Evolutionary conservation across 306 rosid species (phyloP).

Genomic region (Corylus avellana): DNA sequence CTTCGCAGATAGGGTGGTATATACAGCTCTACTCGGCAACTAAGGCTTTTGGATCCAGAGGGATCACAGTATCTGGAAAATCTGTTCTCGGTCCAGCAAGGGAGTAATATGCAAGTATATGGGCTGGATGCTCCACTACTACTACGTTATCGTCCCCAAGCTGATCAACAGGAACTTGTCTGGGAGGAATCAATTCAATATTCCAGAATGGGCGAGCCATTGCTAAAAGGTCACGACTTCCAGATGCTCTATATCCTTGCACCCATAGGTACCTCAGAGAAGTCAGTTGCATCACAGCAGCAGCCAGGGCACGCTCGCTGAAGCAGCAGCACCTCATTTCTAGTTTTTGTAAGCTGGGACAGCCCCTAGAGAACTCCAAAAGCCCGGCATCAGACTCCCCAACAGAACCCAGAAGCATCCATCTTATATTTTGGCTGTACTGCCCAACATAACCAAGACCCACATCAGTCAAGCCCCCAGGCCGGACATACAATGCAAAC

Average conservation of each 20-base stretch:
- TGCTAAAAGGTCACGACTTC: slow-evolving; percentile 61
- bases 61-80: slow-evolving; percentile 69
- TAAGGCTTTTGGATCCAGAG: slow-evolving; percentile 51
- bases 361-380: slow-evolving; percentile 70
- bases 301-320: slow-evolving; percentile 81
- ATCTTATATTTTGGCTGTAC: slow-evolving; percentile 85
- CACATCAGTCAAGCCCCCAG: slow-evolving; percentile 76
- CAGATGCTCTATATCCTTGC: slow-evolving; percentile 78
- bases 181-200: slow-evolving; percentile 78
- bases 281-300: slow-evolving; percentile 59
- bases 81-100: slow-evolving; percentile 93
- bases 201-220: slow-evolving; percentile 94
- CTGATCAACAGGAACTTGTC: slow-evolving; percentile 34
- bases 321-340: slow-evolving; percentile 95
- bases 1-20: slow-evolving; percentile 32
- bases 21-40: slow-evolving; percentile 46
- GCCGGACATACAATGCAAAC: slow-evolving; percentile 85
- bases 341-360: slow-evolving; percentile 89
- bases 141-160: slow-evolving; percentile 19
- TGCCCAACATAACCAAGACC: slow-evolving; percentile 81
- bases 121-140: slow-evolving; percentile 71
- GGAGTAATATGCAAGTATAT: slow-evolving; percentile 94
- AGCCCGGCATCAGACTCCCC: slow-evolving; percentile 89
- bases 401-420: slow-evolving; percentile 97
- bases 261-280: slow-evolving; percentile 93